Base-by-base conservation (phyloP, 2,329 filamentous ascomycete genomes). In the Diplodia intermedia region DNA sequence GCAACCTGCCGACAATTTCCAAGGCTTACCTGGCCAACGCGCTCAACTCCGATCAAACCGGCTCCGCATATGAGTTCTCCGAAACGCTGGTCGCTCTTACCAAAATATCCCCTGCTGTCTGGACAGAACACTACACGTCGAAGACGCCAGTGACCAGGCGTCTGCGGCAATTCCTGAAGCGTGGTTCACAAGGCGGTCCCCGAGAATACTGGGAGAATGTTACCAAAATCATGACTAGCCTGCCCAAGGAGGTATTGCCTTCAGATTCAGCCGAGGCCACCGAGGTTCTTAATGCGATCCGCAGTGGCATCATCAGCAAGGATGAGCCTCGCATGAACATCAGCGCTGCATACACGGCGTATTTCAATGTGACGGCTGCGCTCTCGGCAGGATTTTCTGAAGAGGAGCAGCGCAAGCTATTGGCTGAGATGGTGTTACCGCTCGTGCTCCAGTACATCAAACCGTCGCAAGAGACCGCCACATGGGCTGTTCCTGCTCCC, bases 151-250 rank as follows among this genome's bases (percentile, higher is more conserved):
- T 78, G 69, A 84, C 79, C 69, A 86, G 82, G 69, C 80, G 90
- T 26, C 79, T 99, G 4, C 86, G 87, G 61, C 82, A 88, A 9
- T 95, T 96, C 72, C 82, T 98, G 7, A 89, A 91, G 70, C 91
- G 89, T 73, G 94, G 95, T 2, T 97, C 94, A 0, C 92, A 97
- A 74, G 87, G 89, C n/a, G 90, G 91, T 3, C 83, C 88, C 0
- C 80, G 84, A 3, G 86, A 84, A 11, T 97, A 90, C 75, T 99
- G 95, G 95, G 79, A 84, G 31, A 86, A 86, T 18, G 77, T 97
- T 38, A 83, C 85, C 49, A 81, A 83, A 36, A 79, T 98, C 0
- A 76, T 97, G 61, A 76, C 79, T 29, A 76, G 76, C 7, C 72
- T 91, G 14, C 90, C 90, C 4, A 69, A 75, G 6, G 81, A 86